A percentile compares a stretch with the other conserved stretches of the same genome.
Conservation (phyloP, 2,329 filamentous ascomycete species). For the Leptographium radiaticola region DNA sequence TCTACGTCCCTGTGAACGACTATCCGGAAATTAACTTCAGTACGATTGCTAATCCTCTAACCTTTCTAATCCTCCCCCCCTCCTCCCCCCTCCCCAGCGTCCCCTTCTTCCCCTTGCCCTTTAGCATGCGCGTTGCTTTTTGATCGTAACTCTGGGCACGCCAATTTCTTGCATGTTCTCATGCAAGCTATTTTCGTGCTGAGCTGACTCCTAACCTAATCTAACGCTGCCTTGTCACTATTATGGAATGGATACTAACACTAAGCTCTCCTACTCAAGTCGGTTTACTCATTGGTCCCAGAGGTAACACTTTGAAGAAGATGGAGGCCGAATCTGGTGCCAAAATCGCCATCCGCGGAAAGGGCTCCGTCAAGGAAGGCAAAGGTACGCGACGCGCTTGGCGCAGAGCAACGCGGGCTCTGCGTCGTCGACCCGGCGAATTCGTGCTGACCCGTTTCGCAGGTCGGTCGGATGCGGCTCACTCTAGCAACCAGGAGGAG, state of each 20-base stretch:
- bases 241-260: conserved; percentile 59
- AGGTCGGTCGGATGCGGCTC: conserved; percentile 88
- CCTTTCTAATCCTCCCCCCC: conserved; percentile 49
- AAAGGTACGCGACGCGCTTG: conserved; percentile 42
- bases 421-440: neutral
- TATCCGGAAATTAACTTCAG: conserved; percentile 99
- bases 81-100: neutral
- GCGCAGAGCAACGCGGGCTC: neutral
- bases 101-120: neutral
- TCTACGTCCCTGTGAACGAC: conserved; percentile 99
- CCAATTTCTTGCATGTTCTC: conserved; percentile 12
- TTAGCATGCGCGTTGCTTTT: conserved; percentile 7
- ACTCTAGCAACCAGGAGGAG: conserved; percentile 99
- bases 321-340: conserved; percentile 96
- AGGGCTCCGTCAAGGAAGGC: conserved; percentile 98
- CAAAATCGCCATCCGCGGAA: conserved; percentile 98
- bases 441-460: neutral
- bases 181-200: conserved; percentile 18
- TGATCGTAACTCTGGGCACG: conserved; percentile 24
- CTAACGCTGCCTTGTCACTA: neutral
- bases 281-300: conserved; percentile 98
- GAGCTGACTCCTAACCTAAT: conserved; percentile 17
- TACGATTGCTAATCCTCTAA: conserved; percentile 99
- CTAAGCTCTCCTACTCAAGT: conserved; percentile 81
- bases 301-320: conserved; percentile 99